Evolutionary conservation across 208 protist genomes (phyloP).

Genomic region (Leishmania mexicana): DNA sequence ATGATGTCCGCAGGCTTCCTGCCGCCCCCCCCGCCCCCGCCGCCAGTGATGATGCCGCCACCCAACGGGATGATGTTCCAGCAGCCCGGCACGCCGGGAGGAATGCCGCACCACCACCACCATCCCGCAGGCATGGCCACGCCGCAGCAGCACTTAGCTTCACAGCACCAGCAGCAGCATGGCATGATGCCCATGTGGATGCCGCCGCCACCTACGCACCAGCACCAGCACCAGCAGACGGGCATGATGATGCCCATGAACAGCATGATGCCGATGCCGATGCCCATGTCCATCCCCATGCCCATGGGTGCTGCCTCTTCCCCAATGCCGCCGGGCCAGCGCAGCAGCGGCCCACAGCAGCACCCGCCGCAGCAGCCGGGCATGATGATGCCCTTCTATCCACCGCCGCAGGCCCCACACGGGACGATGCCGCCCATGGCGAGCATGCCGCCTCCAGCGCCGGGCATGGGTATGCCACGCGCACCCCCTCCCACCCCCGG

Average conservation of each 20-base stretch:
- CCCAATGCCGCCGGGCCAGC: conserved; percentile 1
- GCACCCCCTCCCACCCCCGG: neutral
- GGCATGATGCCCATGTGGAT: conserved; percentile 29
- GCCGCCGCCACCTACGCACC: neutral
- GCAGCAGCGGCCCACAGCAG: conserved; percentile 7
- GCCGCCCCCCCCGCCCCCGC: conserved; percentile 21
- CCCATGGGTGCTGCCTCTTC: conserved; percentile 17
- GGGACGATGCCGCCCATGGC: conserved; percentile 10
- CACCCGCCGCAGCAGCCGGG: conserved; percentile 14
- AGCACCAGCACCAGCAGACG: neutral
- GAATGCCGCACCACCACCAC: conserved; percentile 4
- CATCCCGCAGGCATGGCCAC: neutral
- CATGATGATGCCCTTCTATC: conserved; percentile 24
- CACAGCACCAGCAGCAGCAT: neutral
- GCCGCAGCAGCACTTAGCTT: neutral
- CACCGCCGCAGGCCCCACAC: neutral
- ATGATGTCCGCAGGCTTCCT: conserved; percentile 35
- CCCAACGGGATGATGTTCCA: conserved; percentile 21
- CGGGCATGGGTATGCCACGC: neutral
- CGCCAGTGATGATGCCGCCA: conserved; percentile 26
- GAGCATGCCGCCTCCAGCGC: conserved; percentile 2
- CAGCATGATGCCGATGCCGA: conserved; percentile 16
- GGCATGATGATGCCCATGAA: conserved; percentile 23
- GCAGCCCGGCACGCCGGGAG: conserved; percentile 3
- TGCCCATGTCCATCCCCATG: conserved; percentile 40